Evolutionary conservation across 805 yeast species (phyloP), one percentile per base, ranked within the genome.

Genomic region (Yarrowia sp.): DNA sequence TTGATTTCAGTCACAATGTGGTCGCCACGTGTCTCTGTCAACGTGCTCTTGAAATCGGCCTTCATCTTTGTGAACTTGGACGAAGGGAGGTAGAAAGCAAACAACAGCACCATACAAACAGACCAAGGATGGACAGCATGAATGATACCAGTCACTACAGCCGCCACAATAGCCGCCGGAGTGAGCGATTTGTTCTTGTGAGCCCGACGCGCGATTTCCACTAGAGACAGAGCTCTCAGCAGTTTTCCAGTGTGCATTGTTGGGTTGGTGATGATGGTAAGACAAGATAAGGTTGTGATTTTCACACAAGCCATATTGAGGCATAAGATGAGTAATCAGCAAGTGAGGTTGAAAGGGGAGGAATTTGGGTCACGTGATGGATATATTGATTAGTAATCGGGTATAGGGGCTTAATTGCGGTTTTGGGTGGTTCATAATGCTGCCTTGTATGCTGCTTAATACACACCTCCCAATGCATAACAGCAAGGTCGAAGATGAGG

Each of bases 61-160:
- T 78, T 79, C 66, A 72, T 72, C 67, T 78, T 78, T 9, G 83
- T 80, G 36, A 76, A 75, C 47, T 70, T 70, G 4, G 80, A 77
- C 0, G 79, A 76, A 0, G 81, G 71, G 18, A 78, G 64, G 67
- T 74, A 80, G 68, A 80, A 80, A 11, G 72, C 70, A 6, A 78
- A 64, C 10, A 79, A 67, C 17, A 80, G 69, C 0, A 70, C 66
- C 44, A 79, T 65, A 50, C 72, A 74, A 2, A 79, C 70, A 22
- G 74, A 74, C 58, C 79, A 71, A 3, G 74, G 71, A 31, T 80
- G 78, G 17, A 75, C 62, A 1, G 78, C 73, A 67, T 80, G 83
- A 50, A 80, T 70, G n/a, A 75, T 13, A 0, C 81, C 83, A 0
- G 78, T 74, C 13, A 74, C 55, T 3, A 76, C 53, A 1, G 81